Evolutionary conservation across 2,329 filamentous ascomycete genomes (phyloP), one percentile per base, ranked within the genome.

Genomic region (Sclerotinia trifoliorum): DNA sequence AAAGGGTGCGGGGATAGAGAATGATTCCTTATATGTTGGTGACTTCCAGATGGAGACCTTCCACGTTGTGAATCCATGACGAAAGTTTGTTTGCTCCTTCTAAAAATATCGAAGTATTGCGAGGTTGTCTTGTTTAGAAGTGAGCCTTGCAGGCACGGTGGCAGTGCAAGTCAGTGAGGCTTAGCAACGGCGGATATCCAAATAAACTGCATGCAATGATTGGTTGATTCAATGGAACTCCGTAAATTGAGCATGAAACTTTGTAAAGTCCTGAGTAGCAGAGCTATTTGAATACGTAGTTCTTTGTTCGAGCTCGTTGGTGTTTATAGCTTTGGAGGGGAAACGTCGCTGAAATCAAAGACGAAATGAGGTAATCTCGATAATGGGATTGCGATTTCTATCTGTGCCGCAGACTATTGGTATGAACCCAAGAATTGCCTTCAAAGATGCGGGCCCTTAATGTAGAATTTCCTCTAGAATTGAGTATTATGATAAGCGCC

Each of bases 11-110:
- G 77, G 35, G 87, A 86, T 74, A 87, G 86, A 75, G 88, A 89
- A 79, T 87, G 87, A 73, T 81, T 85, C 88, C 87, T 83, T 81
- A 82, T 78, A 77, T 75, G 78, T 74, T 83, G 83, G 76, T 85
- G 83, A 72, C 83, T 83, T 77, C 82, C 82, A 75, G 88, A 89
- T 73, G 84, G 85, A 74, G 88, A 89, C 77, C 87, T 86, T 77
- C 86, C 86, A 78, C 85, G 82, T 77, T 84, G 83, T 78, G 83
- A 81, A 80, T 86, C 84, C 83, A 86, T 85, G 69, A 68, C 66
- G 68, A 69, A 51, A 74, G 76, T 75, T 72, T 74, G 71, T 72
- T 67, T 79, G 76, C 77, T 80, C 70, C 75, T 76, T 72, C 75
- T 76, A 76, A 75, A 77, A 77, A 65, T 65, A 65, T 11, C 44